Conservation (phyloP, 768 basidiomycete genomes). For the Hydnomerulius pinastri region DNA sequence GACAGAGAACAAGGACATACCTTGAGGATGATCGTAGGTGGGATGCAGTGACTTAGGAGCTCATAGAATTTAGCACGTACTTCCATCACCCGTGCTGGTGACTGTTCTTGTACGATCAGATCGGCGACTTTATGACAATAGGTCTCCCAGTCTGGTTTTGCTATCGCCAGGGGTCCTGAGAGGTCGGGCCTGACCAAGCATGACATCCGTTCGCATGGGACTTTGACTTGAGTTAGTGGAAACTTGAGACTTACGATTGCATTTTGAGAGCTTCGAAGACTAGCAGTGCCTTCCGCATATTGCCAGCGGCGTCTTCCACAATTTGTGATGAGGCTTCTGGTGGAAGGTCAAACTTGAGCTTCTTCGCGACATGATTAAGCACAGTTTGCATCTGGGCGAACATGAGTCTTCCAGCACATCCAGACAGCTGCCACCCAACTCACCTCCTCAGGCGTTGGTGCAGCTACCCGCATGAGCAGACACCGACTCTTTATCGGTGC, state of each 20-base stretch:
- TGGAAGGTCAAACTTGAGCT: slow-evolving; percentile 82
- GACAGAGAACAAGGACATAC: slow-evolving; percentile 41
- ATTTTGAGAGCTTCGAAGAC: slow-evolving; percentile 95
- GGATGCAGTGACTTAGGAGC: slow-evolving; percentile 94
- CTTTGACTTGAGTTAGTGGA: background rate
- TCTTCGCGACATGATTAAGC: slow-evolving; percentile 75
- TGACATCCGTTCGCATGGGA: background rate
- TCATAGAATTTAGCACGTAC: slow-evolving; percentile 94
- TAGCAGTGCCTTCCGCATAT: slow-evolving; percentile 91
- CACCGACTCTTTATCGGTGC: slow-evolving; percentile 97
- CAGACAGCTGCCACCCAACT: slow-evolving; percentile 10
- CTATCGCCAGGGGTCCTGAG: slow-evolving; percentile 74
- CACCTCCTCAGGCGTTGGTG: slow-evolving; percentile 80
- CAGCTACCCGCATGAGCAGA: slow-evolving; percentile 89
- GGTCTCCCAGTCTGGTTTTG: slow-evolving; percentile 99
- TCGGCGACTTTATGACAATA: slow-evolving; percentile 94
- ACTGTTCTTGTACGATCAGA: slow-evolving; percentile 86
- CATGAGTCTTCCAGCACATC: slow-evolving; percentile 1
- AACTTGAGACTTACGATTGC: slow-evolving; percentile 75
- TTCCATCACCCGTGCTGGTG: slow-evolving; percentile 86
- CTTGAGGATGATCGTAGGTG: slow-evolving; percentile 88
- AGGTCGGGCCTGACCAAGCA: slow-evolving; percentile 67
- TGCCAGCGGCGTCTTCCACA: slow-evolving; percentile 79
- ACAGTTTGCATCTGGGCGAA: slow-evolving; percentile 73
- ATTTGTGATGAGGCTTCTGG: slow-evolving; percentile 75